These are phyloP conservation scores for Parathielavia hyrcaniae DNA, from an alignment of 495 filamentous ascomycete species.

Conservation along the genomic window DNA sequence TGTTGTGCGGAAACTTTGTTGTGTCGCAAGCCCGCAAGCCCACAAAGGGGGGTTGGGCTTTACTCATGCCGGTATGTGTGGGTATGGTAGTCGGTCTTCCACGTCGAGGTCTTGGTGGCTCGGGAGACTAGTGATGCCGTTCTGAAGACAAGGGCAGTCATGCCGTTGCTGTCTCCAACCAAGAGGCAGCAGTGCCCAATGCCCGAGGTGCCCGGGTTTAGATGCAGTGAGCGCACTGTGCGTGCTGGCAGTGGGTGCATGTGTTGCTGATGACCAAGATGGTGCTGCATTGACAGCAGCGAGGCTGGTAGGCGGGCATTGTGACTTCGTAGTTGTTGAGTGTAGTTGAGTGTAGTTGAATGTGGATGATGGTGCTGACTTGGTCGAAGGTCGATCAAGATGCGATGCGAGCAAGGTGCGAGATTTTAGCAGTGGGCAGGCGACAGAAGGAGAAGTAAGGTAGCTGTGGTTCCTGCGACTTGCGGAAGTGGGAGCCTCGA, in stretches of 20 bases:
- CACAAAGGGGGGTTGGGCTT: no score
- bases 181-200: background rate
- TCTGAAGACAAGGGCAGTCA: background rate
- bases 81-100: no score
- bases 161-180: background rate
- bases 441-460: background rate
- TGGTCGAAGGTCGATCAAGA: background rate
- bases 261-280: slow-evolving; percentile 45
- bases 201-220: slow-evolving; percentile 14
- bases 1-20: no score
- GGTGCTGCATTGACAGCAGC: slow-evolving; percentile 45
- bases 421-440: background rate
- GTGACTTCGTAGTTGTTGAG: background rate
- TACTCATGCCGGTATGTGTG: no score
- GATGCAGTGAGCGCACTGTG: slow-evolving; percentile 39
- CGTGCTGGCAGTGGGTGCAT: slow-evolving; percentile 42
- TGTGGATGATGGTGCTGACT: background rate
- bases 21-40: no score
- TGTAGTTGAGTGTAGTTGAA: background rate
- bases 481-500: no score
- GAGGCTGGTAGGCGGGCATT: slow-evolving; percentile 37
- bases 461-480: background rate
- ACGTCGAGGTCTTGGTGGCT: background rate
- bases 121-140: background rate
- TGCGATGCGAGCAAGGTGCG: background rate